Evolutionary conservation across 1,284 basidiomycete genomes (phyloP), one percentile per base, ranked within the genome.

Genomic region (Blastosporella zonata): DNA sequence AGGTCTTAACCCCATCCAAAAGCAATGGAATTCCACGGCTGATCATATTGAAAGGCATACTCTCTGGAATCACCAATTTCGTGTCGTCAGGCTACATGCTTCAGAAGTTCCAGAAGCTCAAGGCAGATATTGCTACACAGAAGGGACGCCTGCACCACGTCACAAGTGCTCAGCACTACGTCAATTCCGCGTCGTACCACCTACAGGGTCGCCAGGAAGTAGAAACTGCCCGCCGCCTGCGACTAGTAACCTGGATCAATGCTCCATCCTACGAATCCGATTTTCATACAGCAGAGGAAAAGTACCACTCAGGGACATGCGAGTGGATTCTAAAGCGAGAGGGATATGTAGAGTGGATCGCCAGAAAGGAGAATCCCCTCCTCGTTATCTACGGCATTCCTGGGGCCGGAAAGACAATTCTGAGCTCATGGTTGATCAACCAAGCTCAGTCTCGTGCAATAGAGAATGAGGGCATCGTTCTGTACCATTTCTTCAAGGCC

Each of bases 401-500:
- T 2, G 49, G 49, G 2, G 31, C 49, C 7, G 48, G 48, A 15
- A 50, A 50, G 33, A 46, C 43, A 21, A 37, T 50, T 15, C 17
- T 50, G 20, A 50, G 43, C 21, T 45, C 49, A 4, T 46, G 49
- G 49, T 34, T 50, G 8, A 46, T 50, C 12, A 31, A 15, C 9
- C 1, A 43, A 6, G 21, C 23, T 17, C 28, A 12, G 2, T 27
- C 5, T 20, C 15, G 15, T 1, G n/a, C 15, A 2, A 12, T 13
- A 15, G 15, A 34, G 7, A 15, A 3, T 17, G 25, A 43, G 6
- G 25, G 15, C n/a, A 29, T 43, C 7, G 31, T 34, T 13, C 36
- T 49, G 17, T 49, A 49, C 34, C 47, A 49, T 18, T 49, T 27
- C 31, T 48, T 48, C 33, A 48, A 48, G 17, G 39, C 18, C 23